Evolutionary conservation across 768 basidiomycete genomes (phyloP), one percentile per base, ranked within the genome.

Genomic region (Mycena maculata): DNA sequence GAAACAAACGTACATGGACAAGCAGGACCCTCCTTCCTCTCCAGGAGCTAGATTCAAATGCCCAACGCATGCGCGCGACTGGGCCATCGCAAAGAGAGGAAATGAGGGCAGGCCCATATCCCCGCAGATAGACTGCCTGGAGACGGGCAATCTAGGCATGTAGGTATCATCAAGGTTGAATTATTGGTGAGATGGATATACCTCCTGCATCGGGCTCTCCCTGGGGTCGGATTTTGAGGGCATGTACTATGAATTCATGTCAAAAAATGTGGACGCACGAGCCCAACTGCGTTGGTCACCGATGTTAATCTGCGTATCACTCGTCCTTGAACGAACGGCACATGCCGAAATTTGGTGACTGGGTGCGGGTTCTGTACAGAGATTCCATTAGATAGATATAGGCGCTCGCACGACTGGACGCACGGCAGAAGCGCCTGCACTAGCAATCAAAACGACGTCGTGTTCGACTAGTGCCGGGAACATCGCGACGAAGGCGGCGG

Each of bases 61-160:
- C 59, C 63, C 63, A 69, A 12, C 44, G 54, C 52, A 69, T 42
- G 2, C 48, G 39, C 10, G 27, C n/a, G 47, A 65, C 57, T 38
- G 85, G 85, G 16, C 85, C 85, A 30, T 85, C 80, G 23, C 82
- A 81, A 23, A 86, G 76, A 13, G 80, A 85, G 10, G 85, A 85
- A 4, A 84, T 81, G n/a, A 87, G 75, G 0, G 85, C 85, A 27
- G 78, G 77, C 57, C 84, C 80, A 63, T 80, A 87, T 41, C 86
- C 77, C 0, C 84, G 84, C 1, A 87, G 80, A 63, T 83, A 78
- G 0, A 83, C 84, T 0, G 82, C 81, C 71, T 87, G 85, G 16
- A 86, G 74, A 33, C 82, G 81, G 3, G 86, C 79, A 58, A 86
- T 82, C 85, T 86, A 55, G n/a, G 22, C 31, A 31, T 31, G 39